These are phyloP conservation scores for Pogostemon cablin DNA, from an alignment of 257 asterid genomes.

Conservation along the genomic window DNA sequence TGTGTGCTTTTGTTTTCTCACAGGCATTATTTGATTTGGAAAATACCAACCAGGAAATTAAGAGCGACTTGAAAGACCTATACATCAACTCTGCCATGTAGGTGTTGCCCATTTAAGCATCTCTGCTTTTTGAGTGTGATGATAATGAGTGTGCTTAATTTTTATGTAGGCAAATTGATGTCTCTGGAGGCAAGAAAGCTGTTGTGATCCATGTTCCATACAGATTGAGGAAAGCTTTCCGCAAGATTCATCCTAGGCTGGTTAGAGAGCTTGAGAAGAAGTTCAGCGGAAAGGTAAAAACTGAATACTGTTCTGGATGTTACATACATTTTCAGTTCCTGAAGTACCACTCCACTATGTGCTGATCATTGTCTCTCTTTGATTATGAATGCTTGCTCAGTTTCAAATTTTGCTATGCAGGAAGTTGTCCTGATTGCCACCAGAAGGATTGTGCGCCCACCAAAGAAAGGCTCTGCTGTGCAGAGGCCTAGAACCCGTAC, in stretches of 20 bases:
- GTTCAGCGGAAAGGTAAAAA: conserved; percentile 86
- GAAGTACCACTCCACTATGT: too few species aligned
- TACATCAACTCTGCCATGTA: conserved; percentile 83
- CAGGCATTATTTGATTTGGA: conserved; percentile 90
- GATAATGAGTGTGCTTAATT: conserved; percentile 3
- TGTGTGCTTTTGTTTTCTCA: background rate
- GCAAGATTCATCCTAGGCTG: conserved; percentile 81
- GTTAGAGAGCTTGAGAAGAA: conserved; percentile 95
- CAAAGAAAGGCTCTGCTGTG: conserved; percentile 88
- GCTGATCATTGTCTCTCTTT: background rate
- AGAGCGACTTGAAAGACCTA: conserved; percentile 84
- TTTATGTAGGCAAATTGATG: conserved; percentile 69
- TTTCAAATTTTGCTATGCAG: conserved; percentile 34
- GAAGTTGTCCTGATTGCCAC: conserved; percentile 80
- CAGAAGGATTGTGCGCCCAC: conserved; percentile 82
- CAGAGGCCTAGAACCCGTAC: conserved; percentile 86
- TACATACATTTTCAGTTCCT: background rate
- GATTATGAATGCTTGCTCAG: background rate
- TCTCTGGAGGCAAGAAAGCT: conserved; percentile 78
- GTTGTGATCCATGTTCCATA: conserved; percentile 89
- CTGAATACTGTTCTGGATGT: background rate
- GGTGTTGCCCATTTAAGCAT: conserved; percentile 27
- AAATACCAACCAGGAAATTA: conserved; percentile 79
- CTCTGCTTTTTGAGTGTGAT: background rate
- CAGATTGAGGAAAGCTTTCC: conserved; percentile 80